A percentile compares a stretch with the other conserved stretches of the same genome.
phyloP scores from a whole-genome alignment of 2,329 filamentous ascomycete genomes.

The Penicillium occitanis region DNA sequence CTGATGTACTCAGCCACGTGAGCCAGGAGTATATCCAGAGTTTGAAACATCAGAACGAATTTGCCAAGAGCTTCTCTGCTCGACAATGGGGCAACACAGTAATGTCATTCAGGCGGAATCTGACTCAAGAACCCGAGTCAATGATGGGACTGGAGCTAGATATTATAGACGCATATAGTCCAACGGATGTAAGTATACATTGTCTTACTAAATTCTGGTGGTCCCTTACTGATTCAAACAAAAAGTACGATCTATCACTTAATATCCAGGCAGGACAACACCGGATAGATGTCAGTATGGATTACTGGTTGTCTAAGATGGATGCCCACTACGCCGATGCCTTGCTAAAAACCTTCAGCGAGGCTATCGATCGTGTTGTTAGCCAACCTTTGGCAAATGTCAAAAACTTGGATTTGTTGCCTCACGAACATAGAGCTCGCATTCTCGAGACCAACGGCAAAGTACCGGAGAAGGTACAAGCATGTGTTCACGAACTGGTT shows the following conservation, averaged over 20 bases:
- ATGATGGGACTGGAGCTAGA: neutral
- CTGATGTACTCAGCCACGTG: neutral
- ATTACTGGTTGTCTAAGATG: neutral
- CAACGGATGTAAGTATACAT: neutral
- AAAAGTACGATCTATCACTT: neutral
- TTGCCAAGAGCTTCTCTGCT: neutral
- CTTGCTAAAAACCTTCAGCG: neutral
- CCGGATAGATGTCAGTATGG: neutral
- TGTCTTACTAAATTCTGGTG: neutral
- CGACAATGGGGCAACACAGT: neutral
- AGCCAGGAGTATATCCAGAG: neutral
- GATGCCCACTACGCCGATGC: neutral
- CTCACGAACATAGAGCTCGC: neutral
- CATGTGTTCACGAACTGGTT: neutral
- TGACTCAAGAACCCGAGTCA: neutral
- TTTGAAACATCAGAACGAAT: neutral
- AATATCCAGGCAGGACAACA: neutral
- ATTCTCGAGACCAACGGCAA: neutral
- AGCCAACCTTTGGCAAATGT: constrained; percentile 35
- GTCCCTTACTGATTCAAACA: neutral
- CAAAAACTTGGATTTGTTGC: neutral
- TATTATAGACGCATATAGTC: neutral
- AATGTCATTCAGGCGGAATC: neutral
- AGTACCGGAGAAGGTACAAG: neutral
- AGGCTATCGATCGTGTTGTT: neutral